Evolutionary conservation across 306 rosid species (phyloP).

Genomic region (Heteromeles arbutifolia): DNA sequence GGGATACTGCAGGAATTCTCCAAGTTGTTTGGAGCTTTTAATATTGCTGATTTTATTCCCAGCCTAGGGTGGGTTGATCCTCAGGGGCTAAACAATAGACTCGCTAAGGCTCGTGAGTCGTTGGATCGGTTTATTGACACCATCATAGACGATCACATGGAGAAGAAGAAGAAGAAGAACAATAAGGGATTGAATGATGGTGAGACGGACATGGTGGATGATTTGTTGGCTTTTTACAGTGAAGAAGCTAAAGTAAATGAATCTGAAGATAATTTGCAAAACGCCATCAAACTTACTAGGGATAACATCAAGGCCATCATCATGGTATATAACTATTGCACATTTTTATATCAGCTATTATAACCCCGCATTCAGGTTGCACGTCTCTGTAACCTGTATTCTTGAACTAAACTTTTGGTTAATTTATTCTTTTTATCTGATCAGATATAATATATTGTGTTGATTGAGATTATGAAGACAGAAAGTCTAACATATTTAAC

Average conservation of each 20-base stretch:
- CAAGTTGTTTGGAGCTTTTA: slow-evolving; percentile 77
- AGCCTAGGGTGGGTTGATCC: slow-evolving; percentile 55
- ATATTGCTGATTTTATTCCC: slow-evolving; percentile 68
- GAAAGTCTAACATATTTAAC: not conserved
- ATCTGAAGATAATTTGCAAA: slow-evolving; percentile 32
- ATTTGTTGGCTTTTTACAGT: slow-evolving; percentile 62
- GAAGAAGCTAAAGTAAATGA: slow-evolving; percentile 32
- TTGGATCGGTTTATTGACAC: slow-evolving; percentile 61
- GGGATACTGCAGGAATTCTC: slow-evolving; percentile 75
- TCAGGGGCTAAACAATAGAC: slow-evolving; percentile 50
- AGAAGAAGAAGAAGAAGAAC: slow-evolving; percentile 21
- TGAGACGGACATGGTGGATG: slow-evolving; percentile 84
- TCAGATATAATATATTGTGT: not conserved
- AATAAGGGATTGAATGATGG: not conserved
- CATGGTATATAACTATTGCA: slow-evolving; percentile 41
- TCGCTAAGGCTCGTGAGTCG: slow-evolving; percentile 41
- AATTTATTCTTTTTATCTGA: not conserved
- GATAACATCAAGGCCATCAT: slow-evolving; percentile 89
- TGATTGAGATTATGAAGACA: not conserved
- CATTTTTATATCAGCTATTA: not conserved
- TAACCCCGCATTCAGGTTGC: not conserved
- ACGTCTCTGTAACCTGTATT: not conserved
- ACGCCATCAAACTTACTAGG: slow-evolving; percentile 58
- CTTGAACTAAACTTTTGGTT: not conserved
- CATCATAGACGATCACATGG: slow-evolving; percentile 61